Conservation (phyloP, 352 stramenopile genomes). For the Pythium monospermum region DNA sequence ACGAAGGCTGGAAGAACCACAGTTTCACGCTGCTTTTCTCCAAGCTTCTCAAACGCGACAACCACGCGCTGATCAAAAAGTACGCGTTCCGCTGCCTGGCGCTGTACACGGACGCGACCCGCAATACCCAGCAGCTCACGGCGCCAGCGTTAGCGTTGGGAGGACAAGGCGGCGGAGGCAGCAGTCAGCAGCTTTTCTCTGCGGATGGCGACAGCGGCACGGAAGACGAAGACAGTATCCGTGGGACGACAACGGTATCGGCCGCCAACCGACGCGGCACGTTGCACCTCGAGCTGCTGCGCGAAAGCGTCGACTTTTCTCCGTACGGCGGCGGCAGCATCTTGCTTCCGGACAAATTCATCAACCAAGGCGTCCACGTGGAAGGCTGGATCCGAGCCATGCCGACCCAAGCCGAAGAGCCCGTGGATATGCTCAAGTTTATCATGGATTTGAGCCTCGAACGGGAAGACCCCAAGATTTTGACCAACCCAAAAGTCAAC, state of each 20-base stretch:
- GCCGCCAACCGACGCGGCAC: conserved; percentile 42
- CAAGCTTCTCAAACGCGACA: conserved; percentile 81
- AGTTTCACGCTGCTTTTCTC: conserved; percentile 78
- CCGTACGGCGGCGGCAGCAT: conserved; percentile 82
- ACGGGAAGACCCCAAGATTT: conserved; percentile 45
- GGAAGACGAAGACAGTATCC: conserved; percentile 30
- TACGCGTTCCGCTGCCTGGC: conserved; percentile 84
- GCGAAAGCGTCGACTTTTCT: conserved; percentile 82
- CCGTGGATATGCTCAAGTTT: conserved; percentile 88
- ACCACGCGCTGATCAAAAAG: conserved; percentile 87
- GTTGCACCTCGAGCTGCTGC: conserved; percentile 70
- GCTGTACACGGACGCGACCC: conserved; percentile 74
- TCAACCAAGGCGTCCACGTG: conserved; percentile 81
- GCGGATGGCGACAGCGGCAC: conserved; percentile 44
- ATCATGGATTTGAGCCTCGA: conserved; percentile 87
- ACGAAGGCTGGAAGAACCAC: conserved; percentile 80
- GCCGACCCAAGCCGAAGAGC: conserved; percentile 79
- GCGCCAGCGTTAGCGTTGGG: conserved; percentile 15
- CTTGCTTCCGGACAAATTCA: conserved; percentile 67
- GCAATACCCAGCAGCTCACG: conserved; percentile 62
- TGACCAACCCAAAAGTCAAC: conserved; percentile 38
- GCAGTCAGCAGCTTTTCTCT: conserved; percentile 21
- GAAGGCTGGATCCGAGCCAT: conserved; percentile 79
- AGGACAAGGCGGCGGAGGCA: conserved; percentile 13
- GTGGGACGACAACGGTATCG: conserved; percentile 34